Base-by-base conservation (phyloP, 2,329 filamentous ascomycete species). In the Chaetoscypha palmicola region DNA sequence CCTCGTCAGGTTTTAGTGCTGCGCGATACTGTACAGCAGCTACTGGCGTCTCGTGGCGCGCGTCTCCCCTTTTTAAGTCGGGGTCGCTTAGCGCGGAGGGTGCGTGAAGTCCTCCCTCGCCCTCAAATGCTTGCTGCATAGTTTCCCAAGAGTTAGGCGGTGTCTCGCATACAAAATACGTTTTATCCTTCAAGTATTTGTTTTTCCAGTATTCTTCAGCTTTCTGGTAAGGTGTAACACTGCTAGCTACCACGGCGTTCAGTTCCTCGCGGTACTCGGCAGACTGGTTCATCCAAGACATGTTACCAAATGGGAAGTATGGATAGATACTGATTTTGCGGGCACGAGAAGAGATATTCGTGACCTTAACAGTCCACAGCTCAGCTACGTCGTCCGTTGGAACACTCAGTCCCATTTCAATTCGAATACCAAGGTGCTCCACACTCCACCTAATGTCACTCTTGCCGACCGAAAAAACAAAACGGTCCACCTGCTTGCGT, bases 231-330 rank as follows among this genome's bases (percentile, higher is more conserved):
- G 74, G 74, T 1, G 73, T 76, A 47, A 75, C 68, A 54, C 69
- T 69, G 58, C 64, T 74, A 19, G 65, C 72, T 9, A 78, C 66
- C 10, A 78, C 64, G 19, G 70, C 74, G 17, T 64, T 63, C 16
- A 76, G 63, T 8, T 73, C 68, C 4, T 61, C 43, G 17, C 68
- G 65, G 64, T 71, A 77, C 49, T 73, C 69, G 26, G 69, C 73
- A 23, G 71, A 72, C 56, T 76, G 74, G 56, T 76, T 77, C 74
- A 77, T 78, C 74, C 74, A 77, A 11, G 74, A 77, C 72, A 76
- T 76, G 61, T 74, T 76, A n/a, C 74, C 74, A 41, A 77, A 67
- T 26, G 72, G 69, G 59, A 77, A 78, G 52, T 76, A 76, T 0
- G 74, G 73, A 46, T 74, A 76, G 22, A 77, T 60, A 56, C 71